phyloP scores from a whole-genome alignment of 768 basidiomycete genomes.

The Lactarius pseudohatsudake region DNA sequence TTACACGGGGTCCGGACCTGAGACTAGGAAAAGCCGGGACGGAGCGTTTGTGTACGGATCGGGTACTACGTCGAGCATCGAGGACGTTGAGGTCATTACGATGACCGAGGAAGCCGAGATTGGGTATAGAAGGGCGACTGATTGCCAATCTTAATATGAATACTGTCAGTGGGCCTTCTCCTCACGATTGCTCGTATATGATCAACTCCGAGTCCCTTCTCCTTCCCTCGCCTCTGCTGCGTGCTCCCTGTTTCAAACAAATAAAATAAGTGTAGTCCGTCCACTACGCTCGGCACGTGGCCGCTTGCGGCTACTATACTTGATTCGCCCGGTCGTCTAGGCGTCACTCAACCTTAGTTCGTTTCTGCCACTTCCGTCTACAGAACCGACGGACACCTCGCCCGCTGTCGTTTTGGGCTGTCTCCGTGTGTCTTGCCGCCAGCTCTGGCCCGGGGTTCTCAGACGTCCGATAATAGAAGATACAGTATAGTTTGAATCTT shows the following conservation, averaged over 20 bases:
- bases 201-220: constrained; percentile 11
- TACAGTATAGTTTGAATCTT: constrained; percentile 10
- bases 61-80: constrained; percentile 17
- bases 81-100: constrained; percentile 1
- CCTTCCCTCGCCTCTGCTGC: constrained; percentile 7
- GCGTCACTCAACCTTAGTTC: neutral
- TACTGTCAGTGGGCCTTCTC: constrained; percentile 17
- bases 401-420: constrained; percentile 4
- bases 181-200: constrained; percentile 13
- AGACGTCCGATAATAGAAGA: constrained; percentile 11
- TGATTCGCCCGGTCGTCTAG: constrained; percentile 1
- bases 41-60: constrained; percentile 4
- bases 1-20: constrained; percentile 3
- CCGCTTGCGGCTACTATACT: constrained; percentile 7
- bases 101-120: constrained; percentile 14
- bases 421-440: constrained; percentile 1
- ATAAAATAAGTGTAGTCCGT: neutral
- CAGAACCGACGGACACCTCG: neutral
- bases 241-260: constrained; percentile 15
- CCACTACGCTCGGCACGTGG: constrained; percentile 6
- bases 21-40: constrained; percentile 10
- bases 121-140: constrained; percentile 18
- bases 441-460: constrained; percentile 1
- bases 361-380: neutral
- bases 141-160: constrained; percentile 16